A percentile compares a stretch with the other conserved stretches of the same genome.
Conservation (phyloP, 441 rosid species). For the Adansonia grandidieri region DNA sequence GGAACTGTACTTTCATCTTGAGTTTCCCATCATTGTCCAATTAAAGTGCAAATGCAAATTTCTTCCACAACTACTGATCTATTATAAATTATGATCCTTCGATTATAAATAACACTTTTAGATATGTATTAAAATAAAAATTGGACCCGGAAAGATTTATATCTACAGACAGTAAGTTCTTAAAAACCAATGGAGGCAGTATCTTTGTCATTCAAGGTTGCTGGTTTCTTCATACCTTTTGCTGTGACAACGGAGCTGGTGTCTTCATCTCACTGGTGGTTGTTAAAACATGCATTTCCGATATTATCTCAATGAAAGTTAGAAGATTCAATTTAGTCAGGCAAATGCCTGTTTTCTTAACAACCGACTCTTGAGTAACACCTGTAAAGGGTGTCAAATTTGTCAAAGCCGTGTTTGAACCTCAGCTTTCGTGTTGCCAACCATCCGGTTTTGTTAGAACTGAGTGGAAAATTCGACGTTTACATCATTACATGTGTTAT, state of each 20-base stretch:
- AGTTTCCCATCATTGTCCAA: background rate
- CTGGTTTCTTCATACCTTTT: too few species aligned
- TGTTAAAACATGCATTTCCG: background rate
- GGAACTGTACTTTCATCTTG: background rate
- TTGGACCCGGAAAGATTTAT: background rate
- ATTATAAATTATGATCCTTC: background rate
- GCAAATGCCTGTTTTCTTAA: background rate
- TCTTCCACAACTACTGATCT: background rate
- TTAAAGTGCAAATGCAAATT: background rate
- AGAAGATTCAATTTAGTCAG: background rate
- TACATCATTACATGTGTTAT: background rate
- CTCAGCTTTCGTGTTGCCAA: background rate
- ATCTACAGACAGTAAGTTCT: background rate
- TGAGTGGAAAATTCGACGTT: background rate
- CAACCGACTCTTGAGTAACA: background rate
- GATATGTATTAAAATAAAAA: background rate
- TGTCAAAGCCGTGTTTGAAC: constrained; percentile 27
- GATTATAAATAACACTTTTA: background rate
- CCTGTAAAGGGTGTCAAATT: background rate
- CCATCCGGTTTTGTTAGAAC: background rate
- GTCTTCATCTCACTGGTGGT: background rate
- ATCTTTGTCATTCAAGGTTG: background rate
- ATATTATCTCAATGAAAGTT: background rate
- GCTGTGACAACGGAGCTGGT: background rate
- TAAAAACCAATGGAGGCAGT: background rate